Base-by-base conservation (phyloP, 306 rosid genomes). In the Medicago truncatula region DNA sequence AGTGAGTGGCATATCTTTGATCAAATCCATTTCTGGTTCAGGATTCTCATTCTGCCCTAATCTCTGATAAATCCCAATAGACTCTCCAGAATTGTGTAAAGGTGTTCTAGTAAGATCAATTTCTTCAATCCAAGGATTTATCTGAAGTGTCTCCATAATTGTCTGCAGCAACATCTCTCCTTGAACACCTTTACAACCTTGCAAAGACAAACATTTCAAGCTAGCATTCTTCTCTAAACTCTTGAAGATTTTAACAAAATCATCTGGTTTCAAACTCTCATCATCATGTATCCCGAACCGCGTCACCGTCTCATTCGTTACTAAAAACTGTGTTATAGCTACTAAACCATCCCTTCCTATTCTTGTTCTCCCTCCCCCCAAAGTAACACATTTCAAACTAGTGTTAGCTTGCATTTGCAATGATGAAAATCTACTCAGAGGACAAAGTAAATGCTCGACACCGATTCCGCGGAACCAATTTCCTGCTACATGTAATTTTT, bases 71-170 rank as follows among this genome's bases (percentile, higher is more conserved):
- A 95, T 80, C 7, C 78, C 88, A 10, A 52, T 81, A n/a, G 92
- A 83, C 84, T 83, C 86, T 61, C 96, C 97, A 3, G 93, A 88
- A 80, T 71, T 90, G 36, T 92, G 93, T 28, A 92, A 76, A 4
- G 97, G 96, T 53, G 97, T 96, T 79, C 91, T 87, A 7, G 91
- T 86, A 39, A 96, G 96, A 85, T 92, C 97, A 63, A 96, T 86
- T 70, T 87, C 96, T 85, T 96, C 98, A 17, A 92, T 87, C 97
- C 97, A 96, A 82, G 98, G 99, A 86, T 96, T 92, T 47, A 96
- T 88, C 80, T 90, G 92, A 0, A 96, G 23, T 44, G 88, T 88
- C 87, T 90, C 99, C 92, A 86, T 84, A 39, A 96, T 90, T 41
- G 86, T 77, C 82, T 89, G 81, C 83, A 89, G 76, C 60, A 92